phyloP scores from a whole-genome alignment of 345 rosid genomes.

The Boechera retrofracta region DNA sequence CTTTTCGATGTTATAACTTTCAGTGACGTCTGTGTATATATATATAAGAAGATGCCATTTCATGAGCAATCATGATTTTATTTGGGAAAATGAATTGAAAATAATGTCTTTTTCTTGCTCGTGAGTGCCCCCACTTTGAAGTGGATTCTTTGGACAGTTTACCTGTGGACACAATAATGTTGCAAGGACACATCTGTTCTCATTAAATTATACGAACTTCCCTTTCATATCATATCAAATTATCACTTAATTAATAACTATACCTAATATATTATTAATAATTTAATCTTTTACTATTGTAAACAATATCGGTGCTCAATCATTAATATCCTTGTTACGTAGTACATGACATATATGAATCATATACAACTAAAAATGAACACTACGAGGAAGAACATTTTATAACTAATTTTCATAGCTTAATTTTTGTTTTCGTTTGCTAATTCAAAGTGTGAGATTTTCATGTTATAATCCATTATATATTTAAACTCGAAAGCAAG shows the following conservation, averaged over 20 bases:
- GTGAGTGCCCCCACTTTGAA: conserved; percentile 53
- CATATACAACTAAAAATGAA: conserved; percentile 18
- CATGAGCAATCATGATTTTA: conserved; percentile 43
- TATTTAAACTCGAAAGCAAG: neutral
- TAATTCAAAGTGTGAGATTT: conserved; percentile 2
- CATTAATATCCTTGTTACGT: conserved; percentile 45
- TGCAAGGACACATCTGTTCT: conserved; percentile 45
- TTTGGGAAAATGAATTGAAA: conserved; percentile 34
- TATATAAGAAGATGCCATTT: conserved; percentile 42
- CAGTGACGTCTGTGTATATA: neutral
- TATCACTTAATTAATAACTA: conserved; percentile 42
- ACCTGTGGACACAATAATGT: conserved; percentile 51
- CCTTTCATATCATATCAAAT: conserved; percentile 40
- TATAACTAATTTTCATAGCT: neutral
- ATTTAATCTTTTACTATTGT: conserved; percentile 27
- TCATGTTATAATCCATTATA: conserved; percentile 1
- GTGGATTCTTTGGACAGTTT: conserved; percentile 49
- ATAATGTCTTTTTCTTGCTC: conserved; percentile 40
- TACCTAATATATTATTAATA: conserved; percentile 31
- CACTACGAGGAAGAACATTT: conserved; percentile 4
- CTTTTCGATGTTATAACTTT: neutral
- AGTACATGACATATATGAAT: conserved; percentile 37
- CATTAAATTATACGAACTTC: conserved; percentile 41
- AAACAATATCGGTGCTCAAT: conserved; percentile 39
- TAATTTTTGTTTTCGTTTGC: neutral